Percentiles rank a stretch among this genome's conserved stretches.
These are phyloP conservation scores for Aethionema arabicum DNA, from an alignment of 345 rosid species.

Conservation along the genomic window DNA sequence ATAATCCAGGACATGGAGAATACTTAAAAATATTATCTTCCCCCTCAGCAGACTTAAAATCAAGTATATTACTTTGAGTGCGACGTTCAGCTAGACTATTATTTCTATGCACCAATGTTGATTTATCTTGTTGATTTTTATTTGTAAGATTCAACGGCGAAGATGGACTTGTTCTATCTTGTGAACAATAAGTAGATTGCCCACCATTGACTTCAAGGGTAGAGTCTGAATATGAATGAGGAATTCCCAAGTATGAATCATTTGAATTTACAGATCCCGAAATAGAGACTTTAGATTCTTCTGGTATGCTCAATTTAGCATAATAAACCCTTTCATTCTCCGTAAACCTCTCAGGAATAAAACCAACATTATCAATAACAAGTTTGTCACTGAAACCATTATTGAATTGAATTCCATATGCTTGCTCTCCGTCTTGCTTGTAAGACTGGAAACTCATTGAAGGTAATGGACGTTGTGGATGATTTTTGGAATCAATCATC, in stretches of 20 bases:
- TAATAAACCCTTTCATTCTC: constrained; percentile 39
- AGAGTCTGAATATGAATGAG: constrained; percentile 66
- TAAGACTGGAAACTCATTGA: constrained; percentile 31
- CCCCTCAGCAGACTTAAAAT: constrained; percentile 34
- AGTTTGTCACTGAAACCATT: constrained; percentile 29
- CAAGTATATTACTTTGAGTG: constrained; percentile 38
- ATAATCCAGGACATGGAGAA: constrained; percentile 26
- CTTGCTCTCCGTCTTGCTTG: constrained; percentile 43
- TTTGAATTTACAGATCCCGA: constrained; percentile 47
- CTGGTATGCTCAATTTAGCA: constrained; percentile 42
- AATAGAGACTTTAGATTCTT: constrained; percentile 38
- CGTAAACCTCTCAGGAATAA: constrained; percentile 36
- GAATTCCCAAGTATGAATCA: constrained; percentile 45
- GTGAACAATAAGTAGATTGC: constrained; percentile 47
- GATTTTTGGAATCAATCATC: constrained; percentile 18
- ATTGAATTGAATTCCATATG: constrained; percentile 32
- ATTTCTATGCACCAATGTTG: constrained; percentile 38
- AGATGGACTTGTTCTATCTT: constrained; percentile 52
- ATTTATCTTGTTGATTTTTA: constrained; percentile 40
- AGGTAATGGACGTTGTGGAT: constrained; percentile 21
- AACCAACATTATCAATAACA: constrained; percentile 33
- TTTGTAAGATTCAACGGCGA: constrained; percentile 48
- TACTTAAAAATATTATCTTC: constrained; percentile 26
- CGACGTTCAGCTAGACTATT: constrained; percentile 35
- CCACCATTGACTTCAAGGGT: constrained; percentile 54